Base-by-base conservation (phyloP, 345 rosid species). In the Eucalyptus erythrocorys region DNA sequence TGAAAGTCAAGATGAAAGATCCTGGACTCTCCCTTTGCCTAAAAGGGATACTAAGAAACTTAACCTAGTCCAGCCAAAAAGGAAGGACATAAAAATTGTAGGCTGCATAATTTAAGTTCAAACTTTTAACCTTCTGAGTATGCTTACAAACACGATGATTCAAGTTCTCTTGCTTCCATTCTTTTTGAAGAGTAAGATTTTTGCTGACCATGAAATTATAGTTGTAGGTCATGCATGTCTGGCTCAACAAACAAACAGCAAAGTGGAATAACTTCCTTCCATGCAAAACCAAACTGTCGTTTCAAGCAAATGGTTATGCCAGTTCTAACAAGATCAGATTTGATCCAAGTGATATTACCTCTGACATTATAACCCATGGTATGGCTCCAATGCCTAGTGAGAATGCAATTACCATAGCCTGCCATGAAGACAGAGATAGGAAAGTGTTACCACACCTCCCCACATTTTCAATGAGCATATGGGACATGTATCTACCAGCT, bases 341-440 rank as follows among this genome's bases (percentile, higher is more conserved):
- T 66, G 40, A 51, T 34, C 45, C 19, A 16, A 45, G 40, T 51
- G 40, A n/a, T 13, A 19, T 43, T 92, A 98, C 99, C 99, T 98
- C 99, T 7, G 99, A 98, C 99, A 97, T 98, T 91, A 98, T 97
- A 90, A 98, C 30, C 99, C 99, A 98, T n/a, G 99, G 99, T 90
- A 98, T 95, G 11, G 99, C 93, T 48, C 99, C 99, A 91, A 97
- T 92, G 91, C 99, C 99, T 87, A 98, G 92, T 88, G 99, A 97
- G 93, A 98, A 98, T 85, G 89, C 16, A 86, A 93, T 87, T 68
- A 97, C 97, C 99, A 98, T 91, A 81, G 90, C 92, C 99, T 98
- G 94, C 88, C 92, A 92, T 27, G 61, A 88, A 85, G 80, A 89
- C 55, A 40, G 40, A 57, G 64, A 88, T 86, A 79, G 47, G 42